Evolutionary conservation across 2,329 filamentous ascomycete species (phyloP).

Genomic region (Ilyonectria robusta): DNA sequence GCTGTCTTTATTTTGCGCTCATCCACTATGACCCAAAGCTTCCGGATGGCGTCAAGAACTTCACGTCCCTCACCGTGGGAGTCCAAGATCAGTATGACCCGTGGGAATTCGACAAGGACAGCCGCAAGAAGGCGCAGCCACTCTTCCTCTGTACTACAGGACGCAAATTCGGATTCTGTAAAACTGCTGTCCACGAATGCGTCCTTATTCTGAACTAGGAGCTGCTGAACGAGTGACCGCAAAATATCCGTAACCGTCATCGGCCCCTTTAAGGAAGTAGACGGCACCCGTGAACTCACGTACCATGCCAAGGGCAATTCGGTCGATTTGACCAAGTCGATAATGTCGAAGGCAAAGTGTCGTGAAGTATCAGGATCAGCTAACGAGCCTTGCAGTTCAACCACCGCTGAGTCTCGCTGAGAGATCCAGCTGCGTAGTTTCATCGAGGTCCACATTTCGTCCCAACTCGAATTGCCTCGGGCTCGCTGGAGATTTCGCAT

Average conservation of each 20-base stretch:
- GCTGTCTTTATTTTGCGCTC: constrained; percentile 14
- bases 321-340: constrained; percentile 19
- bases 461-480: constrained; percentile 8
- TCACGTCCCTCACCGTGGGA: neutral
- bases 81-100: constrained; percentile 20
- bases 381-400: constrained; percentile 22
- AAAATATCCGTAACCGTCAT: constrained; percentile 9
- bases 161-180: constrained; percentile 18
- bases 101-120: constrained; percentile 15
- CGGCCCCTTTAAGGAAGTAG: neutral
- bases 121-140: constrained; percentile 24
- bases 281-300: constrained; percentile 12
- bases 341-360: constrained; percentile 29
- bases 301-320: constrained; percentile 24
- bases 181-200: neutral
- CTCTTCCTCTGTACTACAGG: constrained; percentile 16
- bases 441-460: constrained; percentile 22
- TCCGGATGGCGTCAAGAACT: constrained; percentile 2
- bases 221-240: constrained; percentile 20
- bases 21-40: constrained; percentile 14
- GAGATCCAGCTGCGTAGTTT: constrained; percentile 30
- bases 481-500: constrained; percentile 19
- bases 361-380: constrained; percentile 12
- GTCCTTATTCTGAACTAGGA: constrained; percentile 9
- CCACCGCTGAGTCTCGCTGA: constrained; percentile 18